A percentile compares a stretch with the other conserved stretches of the same genome.
phyloP scores from a whole-genome alignment of 1,284 basidiomycete species.

The Marasmius fiardii region DNA sequence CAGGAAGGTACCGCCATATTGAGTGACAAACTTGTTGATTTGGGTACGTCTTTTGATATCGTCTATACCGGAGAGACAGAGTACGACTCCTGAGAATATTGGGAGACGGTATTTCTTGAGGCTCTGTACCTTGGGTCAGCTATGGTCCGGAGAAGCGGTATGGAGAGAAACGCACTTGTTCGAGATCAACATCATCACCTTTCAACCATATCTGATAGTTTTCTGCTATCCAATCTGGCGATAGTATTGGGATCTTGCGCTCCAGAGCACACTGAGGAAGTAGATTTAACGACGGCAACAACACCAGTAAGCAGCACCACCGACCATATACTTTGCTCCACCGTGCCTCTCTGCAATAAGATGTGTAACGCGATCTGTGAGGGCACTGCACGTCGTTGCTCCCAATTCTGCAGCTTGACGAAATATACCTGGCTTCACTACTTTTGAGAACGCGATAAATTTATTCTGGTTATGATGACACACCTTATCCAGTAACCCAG shows the following conservation, averaged over 20 bases:
- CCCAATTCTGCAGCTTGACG: conserved; percentile 76
- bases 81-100: conserved; percentile 57
- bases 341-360: conserved; percentile 68
- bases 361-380: conserved; percentile 81
- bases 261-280: conserved; percentile 64
- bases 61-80: conserved; percentile 68
- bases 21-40: conserved; percentile 52
- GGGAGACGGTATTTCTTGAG: conserved; percentile 55
- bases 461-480: conserved; percentile 16
- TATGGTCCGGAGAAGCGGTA: neutral
- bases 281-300: conserved; percentile 4
- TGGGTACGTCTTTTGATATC: conserved; percentile 48
- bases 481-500: conserved; percentile 69
- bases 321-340: conserved; percentile 73
- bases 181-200: conserved; percentile 71
- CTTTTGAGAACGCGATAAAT: neutral
- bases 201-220: conserved; percentile 69
- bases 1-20: conserved; percentile 55
- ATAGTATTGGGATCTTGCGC: conserved; percentile 70
- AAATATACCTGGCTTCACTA: conserved; percentile 56
- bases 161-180: conserved; percentile 25
- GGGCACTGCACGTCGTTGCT: conserved; percentile 58
- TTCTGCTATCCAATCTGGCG: conserved; percentile 68
- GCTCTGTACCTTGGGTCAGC: conserved; percentile 35
- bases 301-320: conserved; percentile 17